phyloP scores from a whole-genome alignment of 495 filamentous ascomycete genomes.

The Ramalina intermedia region DNA sequence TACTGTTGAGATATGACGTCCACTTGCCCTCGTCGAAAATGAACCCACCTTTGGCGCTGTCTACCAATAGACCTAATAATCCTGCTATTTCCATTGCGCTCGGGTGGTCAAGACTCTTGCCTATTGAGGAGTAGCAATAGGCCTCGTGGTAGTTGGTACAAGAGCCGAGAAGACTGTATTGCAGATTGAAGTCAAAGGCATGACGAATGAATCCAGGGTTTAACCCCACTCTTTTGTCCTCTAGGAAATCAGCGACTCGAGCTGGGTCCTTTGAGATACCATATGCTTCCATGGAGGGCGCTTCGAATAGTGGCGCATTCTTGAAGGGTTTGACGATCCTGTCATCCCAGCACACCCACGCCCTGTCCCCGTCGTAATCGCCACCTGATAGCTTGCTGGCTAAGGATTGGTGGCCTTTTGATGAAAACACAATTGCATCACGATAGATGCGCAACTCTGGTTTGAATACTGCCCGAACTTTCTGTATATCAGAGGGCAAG shows the following conservation, averaged over 20 bases:
- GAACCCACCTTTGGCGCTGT: slow-evolving; percentile 66
- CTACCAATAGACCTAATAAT: slow-evolving; percentile 66
- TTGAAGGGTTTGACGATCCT: slow-evolving; percentile 57
- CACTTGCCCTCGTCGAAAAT: slow-evolving; percentile 46
- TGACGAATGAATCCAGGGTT: slow-evolving; percentile 35
- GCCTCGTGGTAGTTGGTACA: slow-evolving; percentile 65
- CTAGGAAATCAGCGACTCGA: slow-evolving; percentile 32
- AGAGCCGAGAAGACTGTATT: slow-evolving; percentile 49
- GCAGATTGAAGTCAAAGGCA: slow-evolving; percentile 51
- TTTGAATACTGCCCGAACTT: slow-evolving; percentile 45
- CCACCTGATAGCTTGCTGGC: slow-evolving; percentile 74
- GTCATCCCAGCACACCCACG: slow-evolving; percentile 84
- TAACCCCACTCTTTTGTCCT: slow-evolving; percentile 13
- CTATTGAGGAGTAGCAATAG: slow-evolving; percentile 38
- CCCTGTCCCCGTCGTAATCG: slow-evolving; percentile 87
- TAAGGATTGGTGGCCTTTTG: slow-evolving; percentile 50
- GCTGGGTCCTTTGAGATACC: slow-evolving; percentile 45
- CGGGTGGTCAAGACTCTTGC: slow-evolving; percentile 39
- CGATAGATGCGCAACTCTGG: slow-evolving; percentile 58
- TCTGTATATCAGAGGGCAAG: slow-evolving; percentile 72
- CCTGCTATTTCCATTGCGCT: slow-evolving; percentile 45
- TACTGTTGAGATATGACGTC: slow-evolving; percentile 31
- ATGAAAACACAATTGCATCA: slow-evolving; percentile 78
- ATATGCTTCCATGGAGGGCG: slow-evolving; percentile 34
- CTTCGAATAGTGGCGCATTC: slow-evolving; percentile 50